A percentile compares a stretch with the other conserved stretches of the same genome.
These are phyloP conservation scores for Fusarium keratoplasticum DNA, from an alignment of 2,329 filamentous ascomycete species.

Conservation along the genomic window DNA sequence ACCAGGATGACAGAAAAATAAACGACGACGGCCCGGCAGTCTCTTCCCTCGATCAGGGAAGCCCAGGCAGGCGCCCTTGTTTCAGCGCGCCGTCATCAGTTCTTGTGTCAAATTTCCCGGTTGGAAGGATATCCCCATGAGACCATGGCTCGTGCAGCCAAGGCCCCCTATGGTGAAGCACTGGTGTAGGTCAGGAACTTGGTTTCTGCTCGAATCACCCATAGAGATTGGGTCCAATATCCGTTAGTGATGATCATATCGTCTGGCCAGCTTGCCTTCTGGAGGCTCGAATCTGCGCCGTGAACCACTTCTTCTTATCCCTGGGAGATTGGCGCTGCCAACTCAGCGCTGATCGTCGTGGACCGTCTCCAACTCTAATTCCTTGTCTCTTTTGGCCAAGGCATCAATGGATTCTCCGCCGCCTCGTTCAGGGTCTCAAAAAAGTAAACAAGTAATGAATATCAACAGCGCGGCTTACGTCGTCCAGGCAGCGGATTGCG, in stretches of 20 bases:
- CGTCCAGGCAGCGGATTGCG: constrained; percentile 14
- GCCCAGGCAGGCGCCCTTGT: constrained; percentile 21
- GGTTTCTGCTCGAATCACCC: background rate
- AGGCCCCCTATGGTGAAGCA: constrained; percentile 37
- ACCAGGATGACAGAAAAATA: background rate
- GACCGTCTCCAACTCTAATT: constrained; percentile 14
- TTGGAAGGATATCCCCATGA: background rate
- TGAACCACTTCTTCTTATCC: constrained; percentile 2
- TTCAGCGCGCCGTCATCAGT: constrained; percentile 31
- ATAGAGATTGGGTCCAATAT: background rate
- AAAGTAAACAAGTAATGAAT: constrained; percentile 12
- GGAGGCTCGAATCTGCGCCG: constrained; percentile 11
- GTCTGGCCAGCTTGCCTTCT: background rate
- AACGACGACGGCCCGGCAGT: background rate
- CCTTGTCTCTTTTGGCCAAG: constrained; percentile 23
- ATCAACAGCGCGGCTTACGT: constrained; percentile 10
- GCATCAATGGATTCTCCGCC: background rate
- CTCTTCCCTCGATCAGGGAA: constrained; percentile 1
- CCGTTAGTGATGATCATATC: constrained; percentile 10
- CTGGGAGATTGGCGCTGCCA: constrained; percentile 18
- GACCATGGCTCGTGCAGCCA: constrained; percentile 26
- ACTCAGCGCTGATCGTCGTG: constrained; percentile 30
- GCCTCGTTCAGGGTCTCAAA: background rate
- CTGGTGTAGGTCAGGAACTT: constrained; percentile 17
- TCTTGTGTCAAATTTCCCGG: constrained; percentile 23